Evolutionary conservation across 192 early-diverging fungal genomes (phyloP).

Genomic region (Coemansia sp.): DNA sequence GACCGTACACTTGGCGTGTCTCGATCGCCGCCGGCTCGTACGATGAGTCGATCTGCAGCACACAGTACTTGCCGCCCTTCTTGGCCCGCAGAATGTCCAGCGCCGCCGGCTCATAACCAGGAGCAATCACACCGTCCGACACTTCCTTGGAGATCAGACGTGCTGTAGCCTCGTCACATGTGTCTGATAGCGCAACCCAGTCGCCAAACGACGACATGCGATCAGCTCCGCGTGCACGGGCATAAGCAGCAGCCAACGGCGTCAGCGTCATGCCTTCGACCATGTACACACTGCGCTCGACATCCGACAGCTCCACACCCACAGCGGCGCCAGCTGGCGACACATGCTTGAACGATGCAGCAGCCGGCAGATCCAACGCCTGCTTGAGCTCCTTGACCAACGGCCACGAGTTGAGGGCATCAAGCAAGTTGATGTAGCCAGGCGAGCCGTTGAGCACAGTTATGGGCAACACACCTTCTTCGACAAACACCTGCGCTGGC

Average conservation of each 20-base stretch:
- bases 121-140: constrained; percentile 97
- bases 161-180: constrained; percentile 88
- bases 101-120: constrained; percentile 81
- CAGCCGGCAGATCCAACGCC: constrained; percentile 86
- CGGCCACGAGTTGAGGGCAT: constrained; percentile 96
- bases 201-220: constrained; percentile 99
- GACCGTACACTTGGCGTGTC: constrained; percentile 93
- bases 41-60: constrained; percentile 87
- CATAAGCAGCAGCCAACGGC: constrained; percentile 90
- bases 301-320: constrained; percentile 72
- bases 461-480: constrained; percentile 79
- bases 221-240: constrained; percentile 96
- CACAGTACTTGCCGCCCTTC: constrained; percentile 96
- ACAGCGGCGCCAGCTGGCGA: constrained; percentile 98
- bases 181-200: constrained; percentile 92
- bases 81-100: constrained; percentile 90
- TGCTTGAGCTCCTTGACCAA: constrained; percentile 93
- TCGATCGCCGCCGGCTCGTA: constrained; percentile 86
- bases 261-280: constrained; percentile 86
- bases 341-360: constrained; percentile 99
- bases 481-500: constrained; percentile 91
- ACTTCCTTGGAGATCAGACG: constrained; percentile 95
- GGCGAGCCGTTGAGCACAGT: constrained; percentile 89
- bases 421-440: constrained; percentile 98
- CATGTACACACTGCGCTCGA: constrained; percentile 89